Evolutionary conservation across 495 filamentous ascomycete species (phyloP), one percentile per base, ranked within the genome.

Genomic region (Aspergillus saccharolyticus): DNA sequence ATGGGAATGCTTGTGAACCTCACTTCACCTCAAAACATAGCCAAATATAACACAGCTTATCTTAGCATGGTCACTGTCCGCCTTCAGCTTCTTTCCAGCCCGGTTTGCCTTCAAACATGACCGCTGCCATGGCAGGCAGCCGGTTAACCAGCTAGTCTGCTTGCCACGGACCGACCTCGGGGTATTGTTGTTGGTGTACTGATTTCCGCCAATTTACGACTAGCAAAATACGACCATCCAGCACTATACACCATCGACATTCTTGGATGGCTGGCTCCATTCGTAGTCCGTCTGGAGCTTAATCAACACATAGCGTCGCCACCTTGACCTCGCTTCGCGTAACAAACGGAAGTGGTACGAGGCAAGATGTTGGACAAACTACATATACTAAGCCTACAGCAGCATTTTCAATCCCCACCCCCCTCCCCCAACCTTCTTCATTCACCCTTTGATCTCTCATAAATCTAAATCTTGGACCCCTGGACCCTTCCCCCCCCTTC

Each of bases 231-330:
- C 33, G 33, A 15, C 33, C 33, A 39, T 39, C 33, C 33, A 39
- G 33, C 33, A 39, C 33, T 28, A 28, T 39, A 39, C 14, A 39
- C 33, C 33, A 39, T 21, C 17, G 3, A 14, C 52, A 30, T 21
- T 18, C 9, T 19, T 39, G 25, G 45, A 54, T 43, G 57, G 52
- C 57, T 44, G 46, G 46, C 42, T 22, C 54, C 54, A 43, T 25
- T 42, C 10, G 46, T 54, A 56, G 53, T 50, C 33, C 45, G 42
- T 58, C 57, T 55, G 54, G 51, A 65, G 56, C 58, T 63, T 59
- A 54, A 56, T 39, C 44, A 25, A 30, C 21, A 52, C 55, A 66
- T 63, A 66, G 63, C 57, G 63, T 42, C 63, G 60, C 63, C 63
- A 66, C 63, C 57, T 52, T 46, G 53, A 60, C 53, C 56, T 62